Conservation (phyloP, 306 rosid species). For the Corylus heterophylla region DNA sequence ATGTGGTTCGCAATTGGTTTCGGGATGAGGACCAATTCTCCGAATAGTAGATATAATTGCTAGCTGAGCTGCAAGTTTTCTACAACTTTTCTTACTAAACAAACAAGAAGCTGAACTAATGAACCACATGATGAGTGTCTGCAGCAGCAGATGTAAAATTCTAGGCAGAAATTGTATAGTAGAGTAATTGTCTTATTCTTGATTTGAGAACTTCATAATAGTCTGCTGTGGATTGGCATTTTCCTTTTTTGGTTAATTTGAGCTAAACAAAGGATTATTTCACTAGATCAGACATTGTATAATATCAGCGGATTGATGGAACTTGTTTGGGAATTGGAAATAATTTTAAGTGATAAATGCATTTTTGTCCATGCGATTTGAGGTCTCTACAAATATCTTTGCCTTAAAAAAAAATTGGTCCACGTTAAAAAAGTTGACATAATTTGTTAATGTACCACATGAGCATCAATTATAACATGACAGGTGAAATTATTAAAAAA, state of each 20-base stretch:
- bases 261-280: neutral
- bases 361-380: neutral
- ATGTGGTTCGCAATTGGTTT: slow-evolving; percentile 62
- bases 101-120: neutral
- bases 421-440: too few species aligned
- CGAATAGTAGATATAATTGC: slow-evolving; percentile 6
- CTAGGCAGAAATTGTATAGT: neutral
- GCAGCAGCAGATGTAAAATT: neutral
- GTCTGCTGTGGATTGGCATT: neutral
- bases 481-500: too few species aligned
- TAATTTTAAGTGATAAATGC: neutral
- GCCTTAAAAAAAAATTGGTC: too few species aligned
- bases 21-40: slow-evolving; percentile 39
- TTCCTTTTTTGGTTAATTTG: neutral
- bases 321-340: neutral
- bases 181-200: neutral
- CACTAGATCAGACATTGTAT: neutral
- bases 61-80: neutral
- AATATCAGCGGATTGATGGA: neutral
- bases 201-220: neutral
- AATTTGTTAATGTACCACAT: too few species aligned
- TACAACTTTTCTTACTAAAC: neutral
- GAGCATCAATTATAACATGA: too few species aligned
- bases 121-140: neutral
- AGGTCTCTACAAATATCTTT: neutral